phyloP scores from a whole-genome alignment of 345 rosid species.

The Cardamine chenopodiifolia region DNA sequence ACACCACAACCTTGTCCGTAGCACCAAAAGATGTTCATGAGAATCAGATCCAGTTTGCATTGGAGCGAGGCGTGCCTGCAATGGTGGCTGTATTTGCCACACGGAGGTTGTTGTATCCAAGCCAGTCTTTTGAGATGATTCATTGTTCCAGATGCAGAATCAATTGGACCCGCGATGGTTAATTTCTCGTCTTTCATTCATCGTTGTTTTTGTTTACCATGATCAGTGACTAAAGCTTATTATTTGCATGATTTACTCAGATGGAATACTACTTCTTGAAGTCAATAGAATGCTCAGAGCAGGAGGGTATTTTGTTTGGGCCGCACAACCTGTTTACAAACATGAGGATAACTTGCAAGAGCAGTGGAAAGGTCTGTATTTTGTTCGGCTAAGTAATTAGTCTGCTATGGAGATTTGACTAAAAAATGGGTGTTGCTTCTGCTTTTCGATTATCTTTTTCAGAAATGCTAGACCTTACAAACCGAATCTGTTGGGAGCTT shows the following conservation, averaged over 20 bases:
- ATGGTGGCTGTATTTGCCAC: conserved; percentile 58
- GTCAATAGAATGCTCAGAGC: conserved; percentile 67
- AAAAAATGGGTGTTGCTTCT: not conserved
- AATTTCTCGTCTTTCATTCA: not conserved
- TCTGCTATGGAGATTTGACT: conserved; percentile 11
- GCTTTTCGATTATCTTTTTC: conserved; percentile 28
- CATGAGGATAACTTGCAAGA: conserved; percentile 53
- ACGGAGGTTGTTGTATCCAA: conserved; percentile 61
- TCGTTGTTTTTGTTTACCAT: not conserved
- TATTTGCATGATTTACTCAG: conserved; percentile 39
- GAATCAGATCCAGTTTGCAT: conserved; percentile 64
- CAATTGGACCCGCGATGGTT: conserved; percentile 66
- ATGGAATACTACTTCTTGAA: conserved; percentile 69
- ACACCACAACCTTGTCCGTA: conserved; percentile 60
- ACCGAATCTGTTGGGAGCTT: conserved; percentile 61
- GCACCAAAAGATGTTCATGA: conserved; percentile 60
- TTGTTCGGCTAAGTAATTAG: not conserved
- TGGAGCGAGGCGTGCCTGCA: conserved; percentile 78
- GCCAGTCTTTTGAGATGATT: conserved; percentile 71
- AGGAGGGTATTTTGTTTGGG: conserved; percentile 77
- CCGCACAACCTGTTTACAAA: conserved; percentile 58
- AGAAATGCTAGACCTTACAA: conserved; percentile 64
- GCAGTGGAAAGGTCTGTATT: conserved; percentile 58
- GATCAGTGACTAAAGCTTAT: conserved; percentile 12
- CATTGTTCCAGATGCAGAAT: conserved; percentile 70